Percentiles rank a stretch among this genome's conserved stretches.
Conservation (phyloP, 257 asterid genomes). For the Plantago major region DNA sequence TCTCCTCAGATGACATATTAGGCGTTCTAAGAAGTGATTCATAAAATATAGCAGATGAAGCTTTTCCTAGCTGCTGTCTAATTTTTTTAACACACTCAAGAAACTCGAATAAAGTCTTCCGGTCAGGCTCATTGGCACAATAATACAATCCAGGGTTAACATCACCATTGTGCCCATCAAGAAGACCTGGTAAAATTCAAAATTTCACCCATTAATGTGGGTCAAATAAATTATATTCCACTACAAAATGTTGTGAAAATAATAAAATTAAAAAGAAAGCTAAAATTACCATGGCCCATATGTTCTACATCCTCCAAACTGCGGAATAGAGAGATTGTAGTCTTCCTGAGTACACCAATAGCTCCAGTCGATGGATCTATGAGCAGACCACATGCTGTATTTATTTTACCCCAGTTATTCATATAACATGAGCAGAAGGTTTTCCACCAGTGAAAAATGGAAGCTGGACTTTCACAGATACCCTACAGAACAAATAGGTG, state of each 20-base stretch:
- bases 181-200: conserved; percentile 45
- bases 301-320: conserved; percentile 78
- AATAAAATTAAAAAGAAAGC: conserved; percentile 8
- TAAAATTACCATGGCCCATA: conserved; percentile 53
- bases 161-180: conserved; percentile 38
- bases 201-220: conserved; percentile 22
- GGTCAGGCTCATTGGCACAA: conserved; percentile 45
- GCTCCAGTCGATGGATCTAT: conserved; percentile 73
- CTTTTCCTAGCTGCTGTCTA: conserved; percentile 84
- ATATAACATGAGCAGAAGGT: conserved; percentile 54
- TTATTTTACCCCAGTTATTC: conserved; percentile 68
- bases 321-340: conserved; percentile 67
- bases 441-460: conserved; percentile 71
- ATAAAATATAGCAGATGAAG: conserved; percentile 73
- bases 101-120: conserved; percentile 55
- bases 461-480: conserved; percentile 57
- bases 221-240: conserved; percentile 11
- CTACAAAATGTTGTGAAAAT: conserved; percentile 20
- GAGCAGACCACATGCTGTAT: conserved; percentile 72
- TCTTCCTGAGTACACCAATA: conserved; percentile 72
- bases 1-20: conserved; percentile 64
- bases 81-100: conserved; percentile 63
- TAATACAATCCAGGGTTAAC: conserved; percentile 32
- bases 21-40: conserved; percentile 63
- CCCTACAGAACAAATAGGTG: conserved; percentile 44